Evolutionary conservation across 2,329 filamentous ascomycete species (phyloP).

Genomic region (Aspergillus sp.): DNA sequence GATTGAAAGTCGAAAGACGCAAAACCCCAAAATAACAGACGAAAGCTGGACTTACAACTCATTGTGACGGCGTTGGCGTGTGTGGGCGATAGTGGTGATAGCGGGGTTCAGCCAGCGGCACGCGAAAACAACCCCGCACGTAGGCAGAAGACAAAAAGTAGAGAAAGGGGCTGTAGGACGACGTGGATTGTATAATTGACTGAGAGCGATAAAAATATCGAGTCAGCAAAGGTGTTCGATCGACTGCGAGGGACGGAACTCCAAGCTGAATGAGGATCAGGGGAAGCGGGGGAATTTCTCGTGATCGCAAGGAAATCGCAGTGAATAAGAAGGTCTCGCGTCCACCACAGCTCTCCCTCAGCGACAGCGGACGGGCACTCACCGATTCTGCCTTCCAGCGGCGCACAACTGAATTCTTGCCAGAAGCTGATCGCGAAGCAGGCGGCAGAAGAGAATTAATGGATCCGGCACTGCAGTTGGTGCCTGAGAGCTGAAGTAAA

Average conservation of each 20-base stretch:
- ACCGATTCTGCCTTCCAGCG: conserved; percentile 7
- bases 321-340: background rate
- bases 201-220: background rate
- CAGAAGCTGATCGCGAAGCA: background rate
- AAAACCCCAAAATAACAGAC: background rate
- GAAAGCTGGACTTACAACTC: conserved; percentile 25
- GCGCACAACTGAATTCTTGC: background rate
- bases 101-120: conserved; percentile 17
- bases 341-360: background rate
- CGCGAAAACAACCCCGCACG: conserved; percentile 24
- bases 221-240: background rate
- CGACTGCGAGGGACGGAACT: no score
- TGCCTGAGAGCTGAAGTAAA: background rate
- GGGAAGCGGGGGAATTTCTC: conserved; percentile 6
- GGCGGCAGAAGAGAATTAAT: background rate
- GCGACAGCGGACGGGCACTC: background rate
- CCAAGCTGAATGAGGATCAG: background rate
- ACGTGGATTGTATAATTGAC: background rate
- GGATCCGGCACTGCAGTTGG: background rate
- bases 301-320: background rate
- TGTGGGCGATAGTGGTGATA: conserved; percentile 13
- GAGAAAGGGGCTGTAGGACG: background rate
- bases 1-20: background rate
- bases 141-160: conserved; percentile 15
- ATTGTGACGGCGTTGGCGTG: conserved; percentile 16